Evolutionary conservation across 495 filamentous ascomycete species (phyloP).

Genomic region (Podospora pseudocomata): DNA sequence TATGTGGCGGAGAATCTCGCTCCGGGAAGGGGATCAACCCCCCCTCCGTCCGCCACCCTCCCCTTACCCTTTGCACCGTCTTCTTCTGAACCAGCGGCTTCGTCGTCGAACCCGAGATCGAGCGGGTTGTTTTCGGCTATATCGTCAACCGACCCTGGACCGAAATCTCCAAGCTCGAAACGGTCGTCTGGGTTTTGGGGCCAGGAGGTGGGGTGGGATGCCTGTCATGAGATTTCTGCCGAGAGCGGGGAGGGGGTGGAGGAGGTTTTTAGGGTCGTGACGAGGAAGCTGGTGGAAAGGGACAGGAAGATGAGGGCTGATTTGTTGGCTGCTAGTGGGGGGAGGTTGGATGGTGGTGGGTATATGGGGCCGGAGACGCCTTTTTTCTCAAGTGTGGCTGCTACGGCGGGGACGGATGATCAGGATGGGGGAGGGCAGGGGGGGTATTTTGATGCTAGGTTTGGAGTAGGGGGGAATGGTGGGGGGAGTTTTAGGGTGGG

Average conservation of each 20-base stretch:
- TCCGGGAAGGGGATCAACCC: constrained; percentile 59
- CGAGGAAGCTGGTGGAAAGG: constrained; percentile 91
- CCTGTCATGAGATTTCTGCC: constrained; percentile 93
- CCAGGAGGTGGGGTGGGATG: constrained; percentile 90
- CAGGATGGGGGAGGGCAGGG: constrained; percentile 26
- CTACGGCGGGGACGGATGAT: constrained; percentile 10
- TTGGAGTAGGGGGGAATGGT: constrained; percentile 24
- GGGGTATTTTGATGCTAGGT: constrained; percentile 45
- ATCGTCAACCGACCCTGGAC: constrained; percentile 31
- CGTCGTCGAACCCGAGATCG: not conserved
- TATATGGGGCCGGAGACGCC: not conserved
- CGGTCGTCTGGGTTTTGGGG: constrained; percentile 84
- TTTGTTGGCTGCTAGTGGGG: constrained; percentile 41
- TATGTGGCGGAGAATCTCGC: constrained; percentile 90
- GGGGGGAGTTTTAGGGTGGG: constrained; percentile 61
- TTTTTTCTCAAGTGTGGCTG: not conserved
- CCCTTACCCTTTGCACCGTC: not conserved
- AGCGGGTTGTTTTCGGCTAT: not conserved
- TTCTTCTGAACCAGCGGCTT: not conserved
- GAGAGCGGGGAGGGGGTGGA: constrained; percentile 95
- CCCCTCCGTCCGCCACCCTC: constrained; percentile 56
- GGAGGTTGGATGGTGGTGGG: constrained; percentile 23
- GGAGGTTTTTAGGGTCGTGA: constrained; percentile 93
- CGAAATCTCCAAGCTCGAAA: constrained; percentile 68
- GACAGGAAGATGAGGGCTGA: constrained; percentile 64